These are phyloP conservation scores for Kwoniella dendrophila DNA, from an alignment of 768 basidiomycete species.

Conservation along the genomic window DNA sequence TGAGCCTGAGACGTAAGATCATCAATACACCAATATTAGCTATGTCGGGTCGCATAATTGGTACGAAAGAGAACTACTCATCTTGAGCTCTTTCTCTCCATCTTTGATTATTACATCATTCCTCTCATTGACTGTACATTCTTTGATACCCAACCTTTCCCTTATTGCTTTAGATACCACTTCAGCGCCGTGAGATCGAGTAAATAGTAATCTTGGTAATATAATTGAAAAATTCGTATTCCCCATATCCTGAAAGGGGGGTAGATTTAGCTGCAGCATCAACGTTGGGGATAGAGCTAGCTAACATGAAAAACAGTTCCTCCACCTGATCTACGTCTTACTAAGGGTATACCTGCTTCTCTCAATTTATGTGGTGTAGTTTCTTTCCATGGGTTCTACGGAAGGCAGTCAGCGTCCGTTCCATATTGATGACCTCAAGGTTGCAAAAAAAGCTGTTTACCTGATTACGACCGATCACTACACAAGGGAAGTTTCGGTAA, in stretches of 20 bases:
- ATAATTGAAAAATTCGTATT: constrained; percentile 98
- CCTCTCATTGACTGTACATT: constrained; percentile 79
- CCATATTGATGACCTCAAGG: not conserved
- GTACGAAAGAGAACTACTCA: constrained; percentile 60
- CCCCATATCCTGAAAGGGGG: constrained; percentile 69
- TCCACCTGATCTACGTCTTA: constrained; percentile 85
- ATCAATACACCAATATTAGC: constrained; percentile 11
- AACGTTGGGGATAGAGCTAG: not conserved
- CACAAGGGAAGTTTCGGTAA: constrained; percentile 84
- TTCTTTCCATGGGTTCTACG: constrained; percentile 94
- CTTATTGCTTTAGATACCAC: constrained; percentile 77
- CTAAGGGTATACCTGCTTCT: constrained; percentile 66
- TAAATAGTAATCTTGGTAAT: constrained; percentile 76
- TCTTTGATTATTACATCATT: constrained; percentile 82
- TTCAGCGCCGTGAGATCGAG: constrained; percentile 74
- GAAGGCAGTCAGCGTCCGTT: not conserved
- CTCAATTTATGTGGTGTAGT: constrained; percentile 71
- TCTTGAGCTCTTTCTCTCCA: constrained; percentile 67
- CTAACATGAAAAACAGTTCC: constrained; percentile 95
- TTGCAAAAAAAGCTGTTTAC: constrained; percentile 42
- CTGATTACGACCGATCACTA: constrained; percentile 89
- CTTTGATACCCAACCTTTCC: constrained; percentile 66
- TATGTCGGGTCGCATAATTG: not conserved
- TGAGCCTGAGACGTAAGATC: constrained; percentile 83
- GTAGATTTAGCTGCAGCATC: not conserved